These are phyloP conservation scores for Epichloe bromicola DNA, from an alignment of 2,329 filamentous ascomycete genomes.

Conservation along the genomic window DNA sequence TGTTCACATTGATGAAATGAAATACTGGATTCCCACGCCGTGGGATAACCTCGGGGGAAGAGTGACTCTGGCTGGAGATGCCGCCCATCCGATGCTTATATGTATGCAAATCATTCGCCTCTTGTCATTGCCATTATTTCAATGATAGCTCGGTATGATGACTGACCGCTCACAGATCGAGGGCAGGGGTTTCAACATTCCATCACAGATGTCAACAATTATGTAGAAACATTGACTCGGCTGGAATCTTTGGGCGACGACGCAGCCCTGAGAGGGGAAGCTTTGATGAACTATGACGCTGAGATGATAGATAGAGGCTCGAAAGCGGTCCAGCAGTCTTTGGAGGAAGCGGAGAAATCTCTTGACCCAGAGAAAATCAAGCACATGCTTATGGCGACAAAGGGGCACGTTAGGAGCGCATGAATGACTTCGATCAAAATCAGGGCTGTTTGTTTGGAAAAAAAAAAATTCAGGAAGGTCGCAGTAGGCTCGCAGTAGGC, in stretches of 20 bases:
- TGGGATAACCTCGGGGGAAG: constrained; percentile 20
- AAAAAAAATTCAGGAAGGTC: no score
- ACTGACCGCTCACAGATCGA: constrained; percentile 17
- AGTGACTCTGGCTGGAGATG: constrained; percentile 26
- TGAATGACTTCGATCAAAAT: neutral
- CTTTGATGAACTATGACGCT: constrained; percentile 17
- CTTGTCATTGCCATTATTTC: neutral
- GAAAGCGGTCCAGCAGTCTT: constrained; percentile 20
- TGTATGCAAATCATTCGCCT: constrained; percentile 14
- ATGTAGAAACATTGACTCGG: constrained; percentile 19
- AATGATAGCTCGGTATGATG: neutral
- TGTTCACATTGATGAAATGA: constrained; percentile 23
- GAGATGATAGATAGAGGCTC: constrained; percentile 21
- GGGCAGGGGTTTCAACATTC: constrained; percentile 32
- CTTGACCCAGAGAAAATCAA: constrained; percentile 16
- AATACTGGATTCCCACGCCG: constrained; percentile 20
- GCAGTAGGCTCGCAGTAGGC: neutral
- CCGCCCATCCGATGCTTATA: constrained; percentile 31
- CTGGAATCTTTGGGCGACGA: constrained; percentile 7
- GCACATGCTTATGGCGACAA: constrained; percentile 21
- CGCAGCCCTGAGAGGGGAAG: constrained; percentile 6
- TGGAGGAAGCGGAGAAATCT: constrained; percentile 19
- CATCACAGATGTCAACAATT: constrained; percentile 26
- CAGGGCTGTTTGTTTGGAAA: neutral
- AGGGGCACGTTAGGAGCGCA: constrained; percentile 13